These are phyloP conservation scores for Nicotiana tabacum DNA, from an alignment of 257 asterid genomes.

Conservation along the genomic window DNA sequence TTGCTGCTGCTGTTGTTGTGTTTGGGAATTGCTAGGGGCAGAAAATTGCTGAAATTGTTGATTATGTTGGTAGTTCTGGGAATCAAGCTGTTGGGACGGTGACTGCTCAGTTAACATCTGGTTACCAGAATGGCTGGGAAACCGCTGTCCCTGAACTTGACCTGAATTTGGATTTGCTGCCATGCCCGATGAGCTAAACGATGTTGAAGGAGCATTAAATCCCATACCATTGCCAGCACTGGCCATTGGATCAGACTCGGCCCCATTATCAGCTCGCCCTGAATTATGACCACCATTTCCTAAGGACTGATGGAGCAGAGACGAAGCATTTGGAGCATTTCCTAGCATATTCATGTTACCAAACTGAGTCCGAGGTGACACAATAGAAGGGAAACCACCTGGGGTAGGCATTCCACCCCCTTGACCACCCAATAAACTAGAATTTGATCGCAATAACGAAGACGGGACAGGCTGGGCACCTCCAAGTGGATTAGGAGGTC, in stretches of 20 bases:
- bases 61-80: conserved; percentile 42
- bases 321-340: conserved; percentile 41
- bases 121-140: conserved; percentile 35
- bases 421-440: conserved; percentile 60
- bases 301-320: conserved; percentile 37
- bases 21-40: conserved; percentile 42
- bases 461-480: conserved; percentile 46
- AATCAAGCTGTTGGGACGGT: conserved; percentile 51
- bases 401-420: conserved; percentile 58
- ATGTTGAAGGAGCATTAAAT: conserved; percentile 41
- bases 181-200: conserved; percentile 31
- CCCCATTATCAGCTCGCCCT: conserved; percentile 49
- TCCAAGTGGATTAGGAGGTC: conserved; percentile 52
- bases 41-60: conserved; percentile 60
- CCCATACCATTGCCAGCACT: conserved; percentile 47
- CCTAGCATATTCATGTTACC: conserved; percentile 56
- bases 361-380: conserved; percentile 51
- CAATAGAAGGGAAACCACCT: conserved; percentile 43
- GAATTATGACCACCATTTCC: conserved; percentile 48
- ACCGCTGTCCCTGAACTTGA: conserved; percentile 58
- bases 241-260: conserved; percentile 47
- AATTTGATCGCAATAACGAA: conserved; percentile 51
- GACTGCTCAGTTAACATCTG: conserved; percentile 57
- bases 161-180: conserved; percentile 30
- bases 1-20: conserved; percentile 45